Evolutionary conservation across 2,329 filamentous ascomycete species (phyloP).

Genomic region (Cadophora gregata): DNA sequence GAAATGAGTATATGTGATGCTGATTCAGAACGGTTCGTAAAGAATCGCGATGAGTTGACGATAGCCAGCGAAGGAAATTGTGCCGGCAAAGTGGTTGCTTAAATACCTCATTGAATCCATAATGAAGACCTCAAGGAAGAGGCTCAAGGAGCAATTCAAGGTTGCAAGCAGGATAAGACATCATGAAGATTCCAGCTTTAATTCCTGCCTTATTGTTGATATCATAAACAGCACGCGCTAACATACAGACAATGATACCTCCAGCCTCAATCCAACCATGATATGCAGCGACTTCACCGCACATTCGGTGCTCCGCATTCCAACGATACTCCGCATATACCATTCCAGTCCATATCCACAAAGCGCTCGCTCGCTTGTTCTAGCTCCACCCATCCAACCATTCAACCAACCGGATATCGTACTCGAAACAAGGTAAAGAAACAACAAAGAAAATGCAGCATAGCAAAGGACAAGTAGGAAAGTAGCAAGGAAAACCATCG

Average conservation of each 20-base stretch:
- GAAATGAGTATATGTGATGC: too few species aligned
- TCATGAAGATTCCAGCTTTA: background rate
- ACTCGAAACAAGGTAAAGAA: slow-evolving; percentile 6
- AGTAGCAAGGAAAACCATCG: slow-evolving; percentile 14
- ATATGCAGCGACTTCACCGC: background rate
- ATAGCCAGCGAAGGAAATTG: too few species aligned
- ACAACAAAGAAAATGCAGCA: background rate
- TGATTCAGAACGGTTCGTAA: too few species aligned
- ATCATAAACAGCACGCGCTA: slow-evolving; percentile 10
- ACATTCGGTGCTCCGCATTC: background rate
- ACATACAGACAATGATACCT: slow-evolving; percentile 1
- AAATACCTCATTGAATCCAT: too few species aligned
- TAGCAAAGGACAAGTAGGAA: background rate
- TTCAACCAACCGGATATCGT: slow-evolving; percentile 18
- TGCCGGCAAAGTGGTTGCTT: too few species aligned
- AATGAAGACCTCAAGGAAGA: too few species aligned
- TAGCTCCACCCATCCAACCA: slow-evolving; percentile 1
- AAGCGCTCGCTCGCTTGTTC: background rate
- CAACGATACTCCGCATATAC: background rate
- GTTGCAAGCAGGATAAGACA: background rate
- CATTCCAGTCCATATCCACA: slow-evolving; percentile 8
- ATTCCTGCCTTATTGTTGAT: slow-evolving; percentile 9
- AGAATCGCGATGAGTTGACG: too few species aligned
- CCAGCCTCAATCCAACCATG: background rate
- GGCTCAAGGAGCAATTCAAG: too few species aligned